A percentile compares a stretch with the other conserved stretches of the same genome.
These are phyloP conservation scores for Trichoderma harzianum DNA, from an alignment of 2,329 filamentous ascomycete species.

Conservation along the genomic window DNA sequence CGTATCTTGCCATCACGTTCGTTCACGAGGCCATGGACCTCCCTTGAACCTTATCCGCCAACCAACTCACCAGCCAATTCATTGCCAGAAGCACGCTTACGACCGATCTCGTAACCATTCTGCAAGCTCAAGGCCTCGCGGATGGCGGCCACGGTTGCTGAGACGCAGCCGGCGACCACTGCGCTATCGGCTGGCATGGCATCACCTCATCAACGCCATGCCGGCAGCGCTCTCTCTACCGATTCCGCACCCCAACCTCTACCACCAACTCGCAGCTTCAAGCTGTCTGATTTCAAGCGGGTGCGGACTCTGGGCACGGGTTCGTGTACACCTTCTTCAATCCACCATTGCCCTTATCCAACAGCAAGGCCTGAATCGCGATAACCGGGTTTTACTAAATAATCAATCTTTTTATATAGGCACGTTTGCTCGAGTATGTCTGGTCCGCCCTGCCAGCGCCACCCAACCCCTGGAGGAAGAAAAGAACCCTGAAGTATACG, in stretches of 20 bases:
- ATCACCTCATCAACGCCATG: constrained; percentile 13
- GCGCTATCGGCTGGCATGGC: constrained; percentile 16
- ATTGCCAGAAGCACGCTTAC: neutral
- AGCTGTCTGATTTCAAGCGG: constrained; percentile 60
- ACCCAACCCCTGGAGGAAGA: constrained; percentile 35
- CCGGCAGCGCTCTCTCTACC: neutral
- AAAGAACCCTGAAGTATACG: constrained; percentile 58
- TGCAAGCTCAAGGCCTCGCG: neutral
- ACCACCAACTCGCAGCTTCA: constrained; percentile 31
- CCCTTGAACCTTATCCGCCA: neutral
- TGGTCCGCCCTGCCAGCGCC: constrained; percentile 62
- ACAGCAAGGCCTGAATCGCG: neutral
- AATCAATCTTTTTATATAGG: constrained; percentile 41
- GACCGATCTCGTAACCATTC: neutral
- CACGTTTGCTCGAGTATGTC: constrained; percentile 79
- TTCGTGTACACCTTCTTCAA: constrained; percentile 34
- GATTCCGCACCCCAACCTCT: constrained; percentile 20
- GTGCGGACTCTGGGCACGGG: constrained; percentile 76
- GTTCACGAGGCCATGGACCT: constrained; percentile 14
- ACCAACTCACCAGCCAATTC: neutral
- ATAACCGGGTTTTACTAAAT: neutral
- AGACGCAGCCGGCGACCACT: constrained; percentile 12
- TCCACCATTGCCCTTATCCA: neutral
- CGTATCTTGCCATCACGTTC: neutral
- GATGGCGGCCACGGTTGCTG: constrained; percentile 24